Base-by-base conservation (phyloP, 305 asterid genomes). In the Ajuga reptans region DNA sequence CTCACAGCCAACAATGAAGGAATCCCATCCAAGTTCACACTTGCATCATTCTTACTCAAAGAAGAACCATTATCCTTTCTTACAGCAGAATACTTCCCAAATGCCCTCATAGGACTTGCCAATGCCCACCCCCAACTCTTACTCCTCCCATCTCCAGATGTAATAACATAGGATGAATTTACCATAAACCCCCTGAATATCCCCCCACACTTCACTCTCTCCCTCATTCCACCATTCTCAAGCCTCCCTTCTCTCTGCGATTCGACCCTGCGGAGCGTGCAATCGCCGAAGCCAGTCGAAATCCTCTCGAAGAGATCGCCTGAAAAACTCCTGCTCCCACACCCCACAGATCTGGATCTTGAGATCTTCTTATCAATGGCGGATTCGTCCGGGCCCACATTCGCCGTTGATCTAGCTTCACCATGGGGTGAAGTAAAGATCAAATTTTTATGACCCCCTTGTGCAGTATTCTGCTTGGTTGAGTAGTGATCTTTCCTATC, bases 301-400 rank as follows among this genome's bases (percentile, higher is more conserved):
- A 86, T 84, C 74, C 87, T 74, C 79, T 86, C 89, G 6, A 86
- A 86, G 24, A 86, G 78, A 50, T 86, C 89, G 4, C 85, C 84
- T 1, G 89, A 84, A 50, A 86, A 86, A 55, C 86, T 86, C 66
- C 88, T 79, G 24, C 88, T 86, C 53, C 88, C 88, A 79, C 89
- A 81, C 2, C 92, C 92, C 12, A 86, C 88, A 69, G 86, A 84
- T 81, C 85, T 81, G n/a, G 89, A 84, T 79, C 92, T 82, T 9
- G 88, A 83, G 0, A 86, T 89, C 31, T 78, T 85, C 27, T 85
- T 70, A 1, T 77, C 83, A 49, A 74, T 42, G 27, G 82, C 6
- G 11, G 73, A 58, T 27, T 74, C 66, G 58, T 69, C 65, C 0
- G 79, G 77, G 69, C 79, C 72, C 52, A 47, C 75, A 24, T 64